A percentile compares a stretch with the other conserved stretches of the same genome.
Conservation (phyloP, 768 basidiomycete species). For the Collybia sordida region DNA sequence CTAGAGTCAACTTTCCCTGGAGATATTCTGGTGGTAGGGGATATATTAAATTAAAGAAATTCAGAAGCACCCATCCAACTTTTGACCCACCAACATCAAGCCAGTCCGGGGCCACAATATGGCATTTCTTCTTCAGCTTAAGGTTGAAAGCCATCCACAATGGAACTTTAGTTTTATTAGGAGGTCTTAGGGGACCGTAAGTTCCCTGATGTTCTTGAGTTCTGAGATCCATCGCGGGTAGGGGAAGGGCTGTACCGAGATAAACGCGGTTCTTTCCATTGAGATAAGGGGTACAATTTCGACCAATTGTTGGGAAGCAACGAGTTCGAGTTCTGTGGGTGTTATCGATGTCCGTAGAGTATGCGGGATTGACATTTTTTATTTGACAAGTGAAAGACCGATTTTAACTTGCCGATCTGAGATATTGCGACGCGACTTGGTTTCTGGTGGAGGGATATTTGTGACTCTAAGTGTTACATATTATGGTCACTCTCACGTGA, state of each 20-base stretch:
- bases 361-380: constrained; percentile 73
- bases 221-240: constrained; percentile 10
- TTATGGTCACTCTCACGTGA: constrained; percentile 26
- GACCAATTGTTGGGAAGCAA: constrained; percentile 81
- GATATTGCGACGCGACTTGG: background rate
- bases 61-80: background rate
- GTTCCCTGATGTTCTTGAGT: constrained; percentile 60
- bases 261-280: constrained; percentile 90
- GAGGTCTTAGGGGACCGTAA: constrained; percentile 91
- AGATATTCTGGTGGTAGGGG: constrained; percentile 61
- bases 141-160: constrained; percentile 95
- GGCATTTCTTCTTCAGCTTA: constrained; percentile 93
- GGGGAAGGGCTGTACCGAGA: constrained; percentile 59
- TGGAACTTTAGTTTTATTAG: constrained; percentile 81
- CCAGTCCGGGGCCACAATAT: constrained; percentile 91
- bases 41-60: background rate
- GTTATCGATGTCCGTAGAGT: constrained; percentile 70
- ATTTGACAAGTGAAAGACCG: too few species aligned
- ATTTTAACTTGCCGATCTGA: too few species aligned
- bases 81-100: constrained; percentile 71
- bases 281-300: constrained; percentile 87
- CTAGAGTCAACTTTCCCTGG: constrained; percentile 69
- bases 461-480: constrained; percentile 4
- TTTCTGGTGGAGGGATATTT: background rate
- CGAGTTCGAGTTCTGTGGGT: constrained; percentile 84